A percentile compares a stretch with the other conserved stretches of the same genome.
phyloP scores from a whole-genome alignment of 2,329 filamentous ascomycete species.

The Colletotrichum theobromicola region DNA sequence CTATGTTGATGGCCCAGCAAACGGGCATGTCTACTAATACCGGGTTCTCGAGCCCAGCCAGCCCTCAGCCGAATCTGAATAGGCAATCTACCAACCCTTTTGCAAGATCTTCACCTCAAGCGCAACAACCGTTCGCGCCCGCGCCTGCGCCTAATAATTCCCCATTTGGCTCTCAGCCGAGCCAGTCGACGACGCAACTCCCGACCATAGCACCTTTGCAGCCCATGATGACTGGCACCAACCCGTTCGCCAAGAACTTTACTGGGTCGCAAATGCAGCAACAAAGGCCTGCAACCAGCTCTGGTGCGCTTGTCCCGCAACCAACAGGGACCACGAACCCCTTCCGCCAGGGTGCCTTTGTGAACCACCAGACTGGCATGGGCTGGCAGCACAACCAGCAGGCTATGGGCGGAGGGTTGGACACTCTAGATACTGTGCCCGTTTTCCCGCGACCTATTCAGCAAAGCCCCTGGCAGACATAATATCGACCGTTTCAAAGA shows the following conservation, averaged over 20 bases:
- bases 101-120: conserved; percentile 60
- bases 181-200: conserved; percentile 27
- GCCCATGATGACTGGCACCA: conserved; percentile 60
- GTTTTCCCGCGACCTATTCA: conserved; percentile 84
- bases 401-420: conserved; percentile 80
- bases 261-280: conserved; percentile 34
- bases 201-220: conserved; percentile 46
- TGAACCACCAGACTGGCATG: conserved; percentile 85
- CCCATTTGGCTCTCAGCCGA: conserved; percentile 49
- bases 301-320: conserved; percentile 67
- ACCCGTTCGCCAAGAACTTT: conserved; percentile 62
- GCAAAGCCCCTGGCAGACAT: conserved; percentile 64
- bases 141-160: conserved; percentile 35
- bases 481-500: not conserved
- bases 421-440: conserved; percentile 78
- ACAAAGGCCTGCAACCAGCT: conserved; percentile 51
- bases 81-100: conserved; percentile 88
- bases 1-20: conserved; percentile 73
- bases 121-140: conserved; percentile 39
- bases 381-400: conserved; percentile 86
- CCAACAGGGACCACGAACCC: conserved; percentile 92
- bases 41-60: conserved; percentile 47
- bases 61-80: conserved; percentile 31
- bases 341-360: conserved; percentile 88
- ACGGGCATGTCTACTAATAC: conserved; percentile 51